Conservation (phyloP, 164 flowering plant species). For the Tetracentron sinense region DNA sequence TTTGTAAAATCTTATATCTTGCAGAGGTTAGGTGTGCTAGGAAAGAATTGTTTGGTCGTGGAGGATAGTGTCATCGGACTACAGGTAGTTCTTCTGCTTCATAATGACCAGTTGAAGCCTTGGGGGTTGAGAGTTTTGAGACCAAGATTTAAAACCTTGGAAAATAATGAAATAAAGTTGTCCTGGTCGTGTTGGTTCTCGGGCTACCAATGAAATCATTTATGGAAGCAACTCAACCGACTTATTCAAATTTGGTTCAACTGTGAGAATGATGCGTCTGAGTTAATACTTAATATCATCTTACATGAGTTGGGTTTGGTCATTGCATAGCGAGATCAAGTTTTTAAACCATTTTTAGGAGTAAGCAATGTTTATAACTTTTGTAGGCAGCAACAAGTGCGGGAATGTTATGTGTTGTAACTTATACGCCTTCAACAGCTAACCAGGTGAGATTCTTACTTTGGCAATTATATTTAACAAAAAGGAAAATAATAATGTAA, state of each 20-base stretch:
- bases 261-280: neutral
- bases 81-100: slow-evolving; percentile 44
- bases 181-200: neutral
- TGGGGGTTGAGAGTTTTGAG: neutral
- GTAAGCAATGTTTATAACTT: slow-evolving; percentile 8
- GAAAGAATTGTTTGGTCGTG: slow-evolving; percentile 73
- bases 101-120: neutral
- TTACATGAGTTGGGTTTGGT: neutral
- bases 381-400: slow-evolving; percentile 86
- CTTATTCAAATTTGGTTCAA: neutral
- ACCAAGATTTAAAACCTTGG: neutral
- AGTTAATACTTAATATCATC: neutral
- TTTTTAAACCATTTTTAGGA: neutral
- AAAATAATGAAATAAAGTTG: neutral
- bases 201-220: too few species aligned
- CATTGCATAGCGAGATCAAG: neutral
- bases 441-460: slow-evolving; percentile 49
- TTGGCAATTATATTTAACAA: neutral
- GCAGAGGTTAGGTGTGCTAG: slow-evolving; percentile 69
- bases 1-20: slow-evolving; percentile 5
- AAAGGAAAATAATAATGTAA: neutral
- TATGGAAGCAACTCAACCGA: too few species aligned
- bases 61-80: slow-evolving; percentile 94
- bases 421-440: slow-evolving; percentile 91
- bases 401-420: slow-evolving; percentile 82